These are phyloP conservation scores for Penicillium paradoxum DNA, from an alignment of 495 filamentous ascomycete genomes.

Conservation along the genomic window DNA sequence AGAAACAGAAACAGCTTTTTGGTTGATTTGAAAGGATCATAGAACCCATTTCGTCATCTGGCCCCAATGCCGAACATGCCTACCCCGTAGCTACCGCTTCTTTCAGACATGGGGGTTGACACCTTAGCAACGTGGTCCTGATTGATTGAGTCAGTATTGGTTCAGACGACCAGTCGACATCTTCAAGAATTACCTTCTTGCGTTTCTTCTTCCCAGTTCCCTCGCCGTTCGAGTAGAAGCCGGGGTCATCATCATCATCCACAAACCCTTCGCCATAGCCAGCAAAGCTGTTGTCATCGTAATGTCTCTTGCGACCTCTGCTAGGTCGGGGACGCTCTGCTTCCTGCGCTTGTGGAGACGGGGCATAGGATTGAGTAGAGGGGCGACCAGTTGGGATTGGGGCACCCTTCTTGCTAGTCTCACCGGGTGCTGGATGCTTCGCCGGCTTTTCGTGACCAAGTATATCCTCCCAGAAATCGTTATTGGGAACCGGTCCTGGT, in stretches of 20 bases:
- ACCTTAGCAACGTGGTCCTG: constrained; percentile 45
- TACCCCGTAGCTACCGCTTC: constrained; percentile 43
- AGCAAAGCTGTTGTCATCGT: constrained; percentile 62
- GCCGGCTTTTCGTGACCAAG: constrained; percentile 55
- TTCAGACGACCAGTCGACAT: constrained; percentile 1
- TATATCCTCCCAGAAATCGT: constrained; percentile 53
- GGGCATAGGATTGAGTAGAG: constrained; percentile 27
- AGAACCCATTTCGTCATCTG: constrained; percentile 31
- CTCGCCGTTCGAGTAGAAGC: constrained; percentile 43
- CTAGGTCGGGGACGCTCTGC: constrained; percentile 47
- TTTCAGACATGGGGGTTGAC: constrained; percentile 41
- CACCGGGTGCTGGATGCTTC: constrained; percentile 29
- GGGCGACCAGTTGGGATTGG: constrained; percentile 26
- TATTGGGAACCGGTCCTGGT: constrained; percentile 52
- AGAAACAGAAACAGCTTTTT: constrained; percentile 17
- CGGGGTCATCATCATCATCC: constrained; percentile 54
- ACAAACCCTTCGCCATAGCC: constrained; percentile 64
- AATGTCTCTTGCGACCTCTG: constrained; percentile 61
- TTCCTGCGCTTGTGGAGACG: constrained; percentile 31
- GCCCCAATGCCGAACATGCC: constrained; percentile 48
- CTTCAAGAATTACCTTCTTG: constrained; percentile 44
- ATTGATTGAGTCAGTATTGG: constrained; percentile 4
- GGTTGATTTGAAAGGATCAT: constrained; percentile 13
- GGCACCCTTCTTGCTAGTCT: constrained; percentile 36
- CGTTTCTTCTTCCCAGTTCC: constrained; percentile 44